These are phyloP conservation scores for Murraya paniculata DNA, from an alignment of 345 rosid species.

Conservation along the genomic window DNA sequence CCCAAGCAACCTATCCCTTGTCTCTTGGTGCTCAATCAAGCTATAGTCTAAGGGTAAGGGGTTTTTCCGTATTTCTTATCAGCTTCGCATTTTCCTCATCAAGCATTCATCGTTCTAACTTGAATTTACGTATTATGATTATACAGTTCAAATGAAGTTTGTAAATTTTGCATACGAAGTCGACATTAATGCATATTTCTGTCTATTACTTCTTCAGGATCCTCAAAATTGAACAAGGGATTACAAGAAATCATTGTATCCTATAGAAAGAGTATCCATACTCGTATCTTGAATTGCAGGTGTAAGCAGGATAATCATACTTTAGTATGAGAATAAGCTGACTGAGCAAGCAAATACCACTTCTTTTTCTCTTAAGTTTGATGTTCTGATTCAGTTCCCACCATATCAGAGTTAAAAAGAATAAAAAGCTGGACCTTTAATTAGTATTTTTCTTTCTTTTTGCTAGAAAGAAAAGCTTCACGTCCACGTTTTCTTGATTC, in stretches of 20 bases:
- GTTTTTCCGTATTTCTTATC: too few relatives aligned
- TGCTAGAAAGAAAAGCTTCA: constrained; percentile 15
- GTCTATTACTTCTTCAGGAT: not conserved
- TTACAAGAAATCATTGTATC: not conserved
- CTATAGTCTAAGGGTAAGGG: not conserved
- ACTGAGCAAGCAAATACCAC: not conserved
- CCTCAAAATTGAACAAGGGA: not conserved
- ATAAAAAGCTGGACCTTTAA: not conserved
- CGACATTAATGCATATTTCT: too few relatives aligned
- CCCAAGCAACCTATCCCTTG: not conserved
- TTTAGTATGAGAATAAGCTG: not conserved
- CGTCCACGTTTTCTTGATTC: constrained; percentile 1
- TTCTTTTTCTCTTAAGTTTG: not conserved
- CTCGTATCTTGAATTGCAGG: not conserved
- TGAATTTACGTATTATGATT: too few relatives aligned
- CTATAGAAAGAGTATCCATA: not conserved
- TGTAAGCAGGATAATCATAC: not conserved
- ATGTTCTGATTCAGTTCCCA: constrained; percentile 6
- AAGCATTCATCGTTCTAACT: too few relatives aligned
- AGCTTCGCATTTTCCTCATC: too few relatives aligned
- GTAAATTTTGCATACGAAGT: too few relatives aligned
- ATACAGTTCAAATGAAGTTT: too few relatives aligned
- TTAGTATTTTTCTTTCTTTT: not conserved
- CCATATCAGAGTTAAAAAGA: not conserved
- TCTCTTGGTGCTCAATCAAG: not conserved